Evolutionary conservation across 2,329 filamentous ascomycete genomes (phyloP), one percentile per base, ranked within the genome.

Genomic region (Cercospora nicotianae): DNA sequence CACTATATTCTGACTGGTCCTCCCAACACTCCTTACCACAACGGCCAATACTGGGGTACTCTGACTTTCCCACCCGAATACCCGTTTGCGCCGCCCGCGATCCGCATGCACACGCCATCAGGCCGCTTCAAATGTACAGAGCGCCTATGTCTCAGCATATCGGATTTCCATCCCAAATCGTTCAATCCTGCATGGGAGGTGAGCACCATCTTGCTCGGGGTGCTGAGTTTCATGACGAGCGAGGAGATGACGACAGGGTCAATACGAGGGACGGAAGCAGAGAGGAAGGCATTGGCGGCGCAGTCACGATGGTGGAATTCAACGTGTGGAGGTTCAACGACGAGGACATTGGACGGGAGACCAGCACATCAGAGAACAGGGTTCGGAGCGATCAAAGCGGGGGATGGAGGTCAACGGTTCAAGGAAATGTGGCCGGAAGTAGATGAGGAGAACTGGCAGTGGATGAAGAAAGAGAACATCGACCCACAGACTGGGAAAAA

Each of bases 181-280:
- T 99, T 98, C 84, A 99, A 99, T 79, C 95, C 95, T 1, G 94
- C 95, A 0, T 99, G 95, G 95, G 94, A 97, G 77, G 95, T 99
- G 7, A 94, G 91, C 64, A 99, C 95, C 0, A 99, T 99, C 72
- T 84, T 99, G 16, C 96, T 96, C 65, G 95, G 95, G 9, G 87
- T 99, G 30, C 84, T 98, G 70, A 96, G 91, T 45, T 99, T 99
- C 81, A 99, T 99, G 95, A 98, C 94, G 2, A 93, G 92, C 72
- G 94, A 99, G 77, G 95, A 99, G 83, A 97, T 98, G 91, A 99
- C 95, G 0, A 98, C 95, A 0, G 95, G 95, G 2, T 94, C 90
- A 31, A 88, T 99, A 31, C 90, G 90, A 5, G 92, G 90, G 18
- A 90, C 88, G 0, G 87, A 92, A 60, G 83, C 87, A 3, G 94